Percentiles rank a stretch among this genome's conserved stretches.
phyloP scores from a whole-genome alignment of 192 early-diverging fungal species.

The Haplosporangium gracile region DNA sequence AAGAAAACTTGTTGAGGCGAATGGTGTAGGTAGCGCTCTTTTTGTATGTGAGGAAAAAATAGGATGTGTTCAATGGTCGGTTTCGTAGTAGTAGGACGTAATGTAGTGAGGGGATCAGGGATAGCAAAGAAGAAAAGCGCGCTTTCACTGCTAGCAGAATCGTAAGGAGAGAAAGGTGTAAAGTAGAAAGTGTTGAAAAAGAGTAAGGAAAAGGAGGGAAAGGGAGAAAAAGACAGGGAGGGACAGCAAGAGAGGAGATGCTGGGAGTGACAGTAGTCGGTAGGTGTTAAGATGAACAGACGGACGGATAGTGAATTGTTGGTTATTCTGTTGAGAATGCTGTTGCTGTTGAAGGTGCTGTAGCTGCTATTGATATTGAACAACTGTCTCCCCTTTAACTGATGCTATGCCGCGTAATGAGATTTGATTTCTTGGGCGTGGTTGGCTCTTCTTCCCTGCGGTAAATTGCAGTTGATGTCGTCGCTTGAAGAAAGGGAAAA shows the following conservation, averaged over 20 bases:
- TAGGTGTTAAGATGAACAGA: background rate
- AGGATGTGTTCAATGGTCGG: background rate
- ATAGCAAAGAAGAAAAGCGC: background rate
- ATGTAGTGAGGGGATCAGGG: background rate
- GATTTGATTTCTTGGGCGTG: background rate
- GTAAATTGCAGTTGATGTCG: background rate
- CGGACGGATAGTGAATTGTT: background rate
- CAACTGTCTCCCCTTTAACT: background rate
- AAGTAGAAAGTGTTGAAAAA: background rate
- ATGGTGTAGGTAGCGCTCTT: background rate
- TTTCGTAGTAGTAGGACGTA: background rate
- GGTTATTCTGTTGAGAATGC: too few relatives aligned
- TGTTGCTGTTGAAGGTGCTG: background rate
- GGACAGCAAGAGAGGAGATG: background rate
- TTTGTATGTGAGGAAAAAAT: background rate
- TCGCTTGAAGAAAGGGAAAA: background rate
- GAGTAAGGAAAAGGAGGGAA: background rate
- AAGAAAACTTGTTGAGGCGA: background rate
- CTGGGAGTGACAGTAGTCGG: background rate
- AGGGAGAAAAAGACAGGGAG: background rate
- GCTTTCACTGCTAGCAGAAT: background rate
- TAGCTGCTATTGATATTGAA: background rate
- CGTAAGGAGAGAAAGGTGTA: background rate
- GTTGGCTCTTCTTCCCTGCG: background rate
- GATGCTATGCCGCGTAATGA: slow-evolving; percentile 1